Conservation (phyloP, 139 green algal genomes). For the Coccomyxa sp. region DNA sequence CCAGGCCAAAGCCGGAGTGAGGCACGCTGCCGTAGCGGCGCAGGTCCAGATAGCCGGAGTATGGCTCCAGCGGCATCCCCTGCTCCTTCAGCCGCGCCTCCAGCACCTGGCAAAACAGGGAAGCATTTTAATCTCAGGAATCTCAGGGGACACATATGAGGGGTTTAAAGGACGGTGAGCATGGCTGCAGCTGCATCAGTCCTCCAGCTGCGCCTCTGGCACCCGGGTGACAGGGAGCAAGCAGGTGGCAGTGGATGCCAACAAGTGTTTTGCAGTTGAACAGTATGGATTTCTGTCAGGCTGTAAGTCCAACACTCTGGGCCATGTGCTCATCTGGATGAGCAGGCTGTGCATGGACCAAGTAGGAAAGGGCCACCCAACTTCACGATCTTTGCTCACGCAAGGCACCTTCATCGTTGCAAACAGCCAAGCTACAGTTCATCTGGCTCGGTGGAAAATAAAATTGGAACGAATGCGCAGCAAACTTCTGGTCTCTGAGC, state of each 20-base stretch:
- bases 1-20: slow-evolving; percentile 93
- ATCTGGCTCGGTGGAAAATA: too few relatives aligned
- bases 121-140: not conserved
- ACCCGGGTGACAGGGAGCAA: not conserved
- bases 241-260: too few relatives aligned
- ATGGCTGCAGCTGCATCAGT: not conserved
- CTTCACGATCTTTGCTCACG: too few relatives aligned
- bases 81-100: slow-evolving; percentile 56
- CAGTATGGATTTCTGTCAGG: too few relatives aligned
- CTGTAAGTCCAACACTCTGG: too few relatives aligned
- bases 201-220: not conserved
- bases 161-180: not conserved
- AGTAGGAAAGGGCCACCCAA: too few relatives aligned
- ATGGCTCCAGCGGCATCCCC: slow-evolving; percentile 74
- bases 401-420: too few relatives aligned
- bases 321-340: too few relatives aligned
- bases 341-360: too few relatives aligned
- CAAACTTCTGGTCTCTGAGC: not conserved
- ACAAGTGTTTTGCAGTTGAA: not conserved
- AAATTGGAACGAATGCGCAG: too few relatives aligned
- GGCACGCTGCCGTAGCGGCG: slow-evolving; percentile 89
- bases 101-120: slow-evolving; percentile 43
- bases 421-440: too few relatives aligned
- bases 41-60: slow-evolving; percentile 94
- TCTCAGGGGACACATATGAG: not conserved